phyloP scores from a whole-genome alignment of 2,329 filamentous ascomycete species.

The Scedosporium boydii region DNA sequence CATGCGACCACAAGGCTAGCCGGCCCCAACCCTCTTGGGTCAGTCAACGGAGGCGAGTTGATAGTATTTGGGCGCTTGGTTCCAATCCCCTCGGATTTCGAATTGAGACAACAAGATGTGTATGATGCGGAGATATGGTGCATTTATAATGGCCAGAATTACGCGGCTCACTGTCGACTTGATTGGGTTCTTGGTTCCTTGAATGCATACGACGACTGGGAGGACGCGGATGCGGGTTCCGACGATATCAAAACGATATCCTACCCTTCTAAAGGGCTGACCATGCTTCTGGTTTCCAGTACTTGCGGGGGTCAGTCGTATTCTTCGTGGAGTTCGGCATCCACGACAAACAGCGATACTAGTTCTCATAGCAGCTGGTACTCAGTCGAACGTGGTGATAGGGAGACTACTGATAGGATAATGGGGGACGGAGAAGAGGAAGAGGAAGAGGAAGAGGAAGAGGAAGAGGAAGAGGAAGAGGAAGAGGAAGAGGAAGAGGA shows the following conservation, averaged over 20 bases:
- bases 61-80: background rate
- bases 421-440: background rate
- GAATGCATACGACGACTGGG: too few relatives aligned
- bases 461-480: background rate
- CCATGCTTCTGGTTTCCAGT: background rate
- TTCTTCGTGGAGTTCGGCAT: background rate
- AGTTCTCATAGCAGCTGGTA: too few relatives aligned
- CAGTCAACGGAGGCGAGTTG: background rate
- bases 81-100: background rate
- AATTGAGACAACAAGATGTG: background rate
- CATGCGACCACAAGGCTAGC: background rate
- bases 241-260: background rate
- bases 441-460: background rate
- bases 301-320: background rate
- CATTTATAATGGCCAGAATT: background rate
- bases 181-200: background rate
- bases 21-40: background rate
- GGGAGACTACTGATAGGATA: background rate
- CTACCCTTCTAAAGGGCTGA: background rate
- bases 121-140: background rate
- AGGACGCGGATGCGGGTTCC: too few relatives aligned
- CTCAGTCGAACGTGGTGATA: too few relatives aligned
- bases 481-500: background rate
- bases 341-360: too few relatives aligned
- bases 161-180: background rate